Evolutionary conservation across 805 yeast species (phyloP).

Genomic region (Yarrowia phangngaensis): DNA sequence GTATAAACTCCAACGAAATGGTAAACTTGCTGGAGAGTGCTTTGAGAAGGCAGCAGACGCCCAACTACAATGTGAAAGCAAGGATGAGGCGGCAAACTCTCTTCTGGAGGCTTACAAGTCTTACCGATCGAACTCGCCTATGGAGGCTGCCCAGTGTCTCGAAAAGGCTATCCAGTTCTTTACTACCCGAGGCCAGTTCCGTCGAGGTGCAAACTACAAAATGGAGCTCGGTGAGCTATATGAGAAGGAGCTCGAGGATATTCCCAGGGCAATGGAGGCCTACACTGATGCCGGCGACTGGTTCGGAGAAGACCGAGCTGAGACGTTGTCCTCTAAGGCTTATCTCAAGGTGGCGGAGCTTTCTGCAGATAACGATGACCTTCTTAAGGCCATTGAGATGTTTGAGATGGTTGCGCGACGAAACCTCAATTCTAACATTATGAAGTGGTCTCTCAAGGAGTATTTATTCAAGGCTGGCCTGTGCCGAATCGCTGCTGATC

Average conservation of each 20-base stretch:
- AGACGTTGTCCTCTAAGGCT: constrained; percentile 83
- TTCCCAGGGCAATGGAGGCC: constrained; percentile 63
- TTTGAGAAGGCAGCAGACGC: constrained; percentile 82
- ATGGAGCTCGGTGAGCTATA: constrained; percentile 85
- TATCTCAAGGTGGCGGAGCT: constrained; percentile 86
- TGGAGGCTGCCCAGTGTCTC: constrained; percentile 66
- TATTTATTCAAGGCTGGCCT: constrained; percentile 80
- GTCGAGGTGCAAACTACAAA: constrained; percentile 93
- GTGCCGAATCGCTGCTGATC: constrained; percentile 80
- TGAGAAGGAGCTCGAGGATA: constrained; percentile 69
- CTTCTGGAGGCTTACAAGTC: constrained; percentile 88
- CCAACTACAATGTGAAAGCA: constrained; percentile 67
- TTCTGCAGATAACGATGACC: constrained; percentile 70
- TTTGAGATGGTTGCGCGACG: constrained; percentile 77
- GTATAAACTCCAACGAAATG: constrained; percentile 70
- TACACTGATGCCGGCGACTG: constrained; percentile 96
- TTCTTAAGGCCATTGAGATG: constrained; percentile 66
- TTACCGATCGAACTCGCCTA: constrained; percentile 68
- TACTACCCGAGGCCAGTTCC: constrained; percentile 87
- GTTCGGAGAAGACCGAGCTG: constrained; percentile 90
- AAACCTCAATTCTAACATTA: constrained; percentile 65
- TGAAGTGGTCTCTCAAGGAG: constrained; percentile 91
- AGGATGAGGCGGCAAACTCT: constrained; percentile 89
- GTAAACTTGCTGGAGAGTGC: constrained; percentile 66
- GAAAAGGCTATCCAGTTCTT: constrained; percentile 76